phyloP scores from a whole-genome alignment of 371 early-diverging fungal genomes.

The Funneliformis caledonium region DNA sequence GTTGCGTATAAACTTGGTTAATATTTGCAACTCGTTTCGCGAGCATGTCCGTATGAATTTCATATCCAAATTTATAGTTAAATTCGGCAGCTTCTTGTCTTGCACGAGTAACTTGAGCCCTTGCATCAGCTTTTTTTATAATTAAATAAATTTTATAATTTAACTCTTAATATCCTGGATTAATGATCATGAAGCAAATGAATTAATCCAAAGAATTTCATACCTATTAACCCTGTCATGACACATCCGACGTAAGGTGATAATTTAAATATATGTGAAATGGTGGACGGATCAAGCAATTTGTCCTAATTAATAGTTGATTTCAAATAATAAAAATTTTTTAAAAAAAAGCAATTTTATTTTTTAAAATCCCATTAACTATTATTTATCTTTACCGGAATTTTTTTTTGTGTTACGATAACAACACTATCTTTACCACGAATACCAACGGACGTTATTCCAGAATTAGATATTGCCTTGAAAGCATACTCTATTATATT shows the following conservation, averaged over 20 bases:
- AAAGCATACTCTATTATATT: slow-evolving; percentile 92
- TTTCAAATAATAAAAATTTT: neutral
- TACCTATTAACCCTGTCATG: slow-evolving; percentile 94
- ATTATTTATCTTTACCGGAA: slow-evolving; percentile 69
- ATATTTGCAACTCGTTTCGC: slow-evolving; percentile 97
- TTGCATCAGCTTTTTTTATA: slow-evolving; percentile 79
- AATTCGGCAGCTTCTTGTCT: slow-evolving; percentile 97
- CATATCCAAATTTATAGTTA: slow-evolving; percentile 97
- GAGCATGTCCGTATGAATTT: slow-evolving; percentile 95
- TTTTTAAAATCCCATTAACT: neutral
- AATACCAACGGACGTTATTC: slow-evolving; percentile 93
- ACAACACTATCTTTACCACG: slow-evolving; percentile 94
- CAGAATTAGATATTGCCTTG: slow-evolving; percentile 97
- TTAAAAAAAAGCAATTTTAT: neutral
- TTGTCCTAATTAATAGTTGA: slow-evolving; percentile 74
- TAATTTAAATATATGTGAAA: slow-evolving; percentile 91
- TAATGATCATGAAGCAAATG: neutral
- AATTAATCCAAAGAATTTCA: slow-evolving; percentile 18
- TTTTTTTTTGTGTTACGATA: slow-evolving; percentile 95
- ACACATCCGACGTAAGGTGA: slow-evolving; percentile 97
- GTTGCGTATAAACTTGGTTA: slow-evolving; percentile 98
- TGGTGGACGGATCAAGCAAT: slow-evolving; percentile 91
- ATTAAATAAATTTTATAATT: neutral
- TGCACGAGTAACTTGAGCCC: slow-evolving; percentile 90
- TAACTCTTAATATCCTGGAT: neutral